Base-by-base conservation (phyloP, 139 green algal genomes). In the Trebouxia sp. region DNA sequence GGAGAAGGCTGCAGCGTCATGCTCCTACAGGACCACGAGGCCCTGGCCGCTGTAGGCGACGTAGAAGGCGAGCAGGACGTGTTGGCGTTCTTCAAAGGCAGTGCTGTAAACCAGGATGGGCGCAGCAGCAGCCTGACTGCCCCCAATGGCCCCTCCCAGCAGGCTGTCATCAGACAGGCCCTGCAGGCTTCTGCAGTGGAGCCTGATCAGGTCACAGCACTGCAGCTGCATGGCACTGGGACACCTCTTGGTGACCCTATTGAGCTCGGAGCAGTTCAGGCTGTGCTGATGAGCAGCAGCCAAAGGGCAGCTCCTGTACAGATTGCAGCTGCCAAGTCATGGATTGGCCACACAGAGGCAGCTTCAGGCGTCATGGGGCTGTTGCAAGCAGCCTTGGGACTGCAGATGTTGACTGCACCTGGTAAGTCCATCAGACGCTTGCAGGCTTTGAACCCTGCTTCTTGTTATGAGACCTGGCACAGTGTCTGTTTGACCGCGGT, bases 261-360 rank as follows among this genome's bases (percentile, higher is more conserved):
- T 45, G 74, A 79, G 47, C 37, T 79, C 42, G 47, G 47, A 11
- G 86, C 84, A 24, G 80, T 80, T 28, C 78, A 66, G 1, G 77
- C 87, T 17, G 76, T 76, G 12, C 81, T 83, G 67, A 62, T 42
- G 35, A 11, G 20, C 48, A 41, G 37, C 69, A 51, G 81, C 88
- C 24, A 74, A 95, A 76, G 47, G 37, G 3, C 30, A 58, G 24
- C 15, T 5, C 87, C 91, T 0, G 69, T 96, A 8, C 66, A 79
- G 1, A 51, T 97, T 42, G 87, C 91, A 11, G 86, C 93, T 53
- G 91, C 90, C 81, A 98, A 98, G 85, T 94, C 90, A 15, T 82
- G 83, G 35, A 79, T 93, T 30, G 94, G 94, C 12, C 94, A 98
- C 81, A 91, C 92, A 28, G 94, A 98, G 87, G 90, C 94, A 5